Conservation (phyloP, 73 alveolate genomes). For the Stentor coeruleus region DNA sequence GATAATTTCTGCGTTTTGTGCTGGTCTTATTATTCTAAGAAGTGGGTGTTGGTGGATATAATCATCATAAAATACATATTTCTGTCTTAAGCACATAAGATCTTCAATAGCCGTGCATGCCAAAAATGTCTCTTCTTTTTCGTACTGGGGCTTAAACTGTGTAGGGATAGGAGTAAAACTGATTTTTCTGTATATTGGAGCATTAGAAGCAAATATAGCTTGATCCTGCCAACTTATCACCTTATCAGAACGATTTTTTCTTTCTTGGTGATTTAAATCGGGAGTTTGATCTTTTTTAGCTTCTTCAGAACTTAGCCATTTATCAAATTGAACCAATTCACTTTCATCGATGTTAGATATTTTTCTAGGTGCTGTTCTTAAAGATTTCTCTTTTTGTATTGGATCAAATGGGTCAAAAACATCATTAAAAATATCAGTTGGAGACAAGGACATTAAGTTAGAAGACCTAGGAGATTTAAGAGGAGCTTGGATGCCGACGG, state of each 20-base stretch:
- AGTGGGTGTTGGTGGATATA: neutral
- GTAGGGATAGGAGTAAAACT: neutral
- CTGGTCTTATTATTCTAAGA: neutral
- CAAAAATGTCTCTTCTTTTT: neutral
- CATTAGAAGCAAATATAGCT: neutral
- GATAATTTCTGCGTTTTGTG: neutral
- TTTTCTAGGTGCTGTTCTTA: constrained; percentile 16
- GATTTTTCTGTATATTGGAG: neutral
- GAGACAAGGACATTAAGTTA: neutral
- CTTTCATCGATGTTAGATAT: neutral
- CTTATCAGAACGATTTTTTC: neutral
- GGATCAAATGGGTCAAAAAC: neutral
- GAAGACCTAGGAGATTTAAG: neutral
- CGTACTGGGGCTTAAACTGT: constrained; percentile 16
- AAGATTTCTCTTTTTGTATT: neutral
- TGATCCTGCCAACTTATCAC: neutral
- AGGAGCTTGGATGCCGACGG: neutral
- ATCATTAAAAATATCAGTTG: neutral
- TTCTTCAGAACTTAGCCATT: neutral
- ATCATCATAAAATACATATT: neutral
- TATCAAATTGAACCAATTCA: neutral
- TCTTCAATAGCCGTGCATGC: neutral
- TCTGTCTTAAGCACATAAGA: neutral
- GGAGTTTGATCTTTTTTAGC: neutral
- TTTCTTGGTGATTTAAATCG: neutral